Conservation (phyloP, 345 rosid species). For the Citrus cavaleriei region DNA sequence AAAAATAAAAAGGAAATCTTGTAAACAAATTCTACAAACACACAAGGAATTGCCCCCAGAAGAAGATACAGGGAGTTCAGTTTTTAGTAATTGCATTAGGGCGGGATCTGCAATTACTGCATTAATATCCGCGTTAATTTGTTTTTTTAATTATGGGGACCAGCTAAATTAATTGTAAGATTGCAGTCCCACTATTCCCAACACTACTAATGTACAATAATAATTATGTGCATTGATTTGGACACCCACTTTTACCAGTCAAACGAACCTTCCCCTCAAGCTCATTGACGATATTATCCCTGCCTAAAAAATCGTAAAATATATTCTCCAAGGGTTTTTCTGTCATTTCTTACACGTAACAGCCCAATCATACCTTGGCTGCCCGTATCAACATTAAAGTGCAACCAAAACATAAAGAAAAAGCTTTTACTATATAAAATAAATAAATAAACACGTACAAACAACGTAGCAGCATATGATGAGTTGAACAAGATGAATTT, state of each 20-base stretch:
- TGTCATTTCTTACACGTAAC: too few relatives aligned
- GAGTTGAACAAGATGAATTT: constrained; percentile 16
- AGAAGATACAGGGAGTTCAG: background rate
- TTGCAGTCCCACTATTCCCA: constrained; percentile 30
- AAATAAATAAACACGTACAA: too few relatives aligned
- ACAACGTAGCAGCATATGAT: constrained; percentile 18
- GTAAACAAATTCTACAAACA: background rate
- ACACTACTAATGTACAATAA: constrained; percentile 11
- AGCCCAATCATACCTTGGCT: background rate
- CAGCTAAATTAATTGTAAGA: constrained; percentile 22
- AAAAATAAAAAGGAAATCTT: background rate
- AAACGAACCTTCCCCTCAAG: background rate
- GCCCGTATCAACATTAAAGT: constrained; percentile 4
- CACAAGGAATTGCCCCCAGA: background rate
- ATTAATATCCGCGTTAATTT: constrained; percentile 6
- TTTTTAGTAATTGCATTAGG: background rate
- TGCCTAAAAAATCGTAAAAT: background rate
- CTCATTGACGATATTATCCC: background rate
- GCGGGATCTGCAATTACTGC: constrained; percentile 14
- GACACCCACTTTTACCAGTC: constrained; percentile 6
- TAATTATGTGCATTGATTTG: constrained; percentile 12
- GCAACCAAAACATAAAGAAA: background rate
- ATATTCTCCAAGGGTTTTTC: too few relatives aligned
- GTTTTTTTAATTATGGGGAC: constrained; percentile 26
- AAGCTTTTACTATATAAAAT: background rate